These are phyloP conservation scores for Gossypium lobatum DNA, from an alignment of 441 rosid genomes.

Conservation along the genomic window DNA sequence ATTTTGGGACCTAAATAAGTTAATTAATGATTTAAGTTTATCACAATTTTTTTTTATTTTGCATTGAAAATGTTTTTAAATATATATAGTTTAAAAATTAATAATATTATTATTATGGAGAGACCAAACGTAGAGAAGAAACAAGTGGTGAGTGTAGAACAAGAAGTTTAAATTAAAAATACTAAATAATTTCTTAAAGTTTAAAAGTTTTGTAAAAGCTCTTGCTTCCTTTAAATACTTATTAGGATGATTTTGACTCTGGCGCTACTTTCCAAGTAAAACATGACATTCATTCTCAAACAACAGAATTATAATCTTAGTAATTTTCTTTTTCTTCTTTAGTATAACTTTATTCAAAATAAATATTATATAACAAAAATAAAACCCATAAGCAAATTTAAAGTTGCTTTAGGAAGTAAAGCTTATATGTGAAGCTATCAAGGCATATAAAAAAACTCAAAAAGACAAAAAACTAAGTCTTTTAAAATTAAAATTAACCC, in stretches of 20 bases:
- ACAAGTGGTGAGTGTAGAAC: background rate
- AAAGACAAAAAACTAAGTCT: conserved; percentile 6
- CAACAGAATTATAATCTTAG: no score
- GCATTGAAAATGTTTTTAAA: no score
- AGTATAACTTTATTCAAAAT: no score
- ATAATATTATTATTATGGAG: no score
- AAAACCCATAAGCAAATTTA: background rate
- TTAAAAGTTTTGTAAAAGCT: background rate
- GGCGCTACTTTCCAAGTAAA: conserved; percentile 10
- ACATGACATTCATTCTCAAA: background rate
- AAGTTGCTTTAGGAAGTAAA: background rate
- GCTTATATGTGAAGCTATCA: background rate
- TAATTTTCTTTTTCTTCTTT: no score
- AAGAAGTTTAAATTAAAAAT: background rate
- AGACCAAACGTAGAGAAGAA: background rate
- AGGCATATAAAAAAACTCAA: background rate
- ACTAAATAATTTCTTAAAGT: background rate
- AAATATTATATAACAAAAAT: no score
- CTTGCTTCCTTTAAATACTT: background rate
- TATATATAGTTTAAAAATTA: no score
- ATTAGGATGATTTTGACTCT: conserved; percentile 10
- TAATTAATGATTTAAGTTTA: no score
- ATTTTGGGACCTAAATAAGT: no score
- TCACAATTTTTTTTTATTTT: no score
- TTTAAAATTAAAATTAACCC: background rate